Evolutionary conservation across 768 basidiomycete genomes (phyloP).

Genomic region (Hericium erinaceus): DNA sequence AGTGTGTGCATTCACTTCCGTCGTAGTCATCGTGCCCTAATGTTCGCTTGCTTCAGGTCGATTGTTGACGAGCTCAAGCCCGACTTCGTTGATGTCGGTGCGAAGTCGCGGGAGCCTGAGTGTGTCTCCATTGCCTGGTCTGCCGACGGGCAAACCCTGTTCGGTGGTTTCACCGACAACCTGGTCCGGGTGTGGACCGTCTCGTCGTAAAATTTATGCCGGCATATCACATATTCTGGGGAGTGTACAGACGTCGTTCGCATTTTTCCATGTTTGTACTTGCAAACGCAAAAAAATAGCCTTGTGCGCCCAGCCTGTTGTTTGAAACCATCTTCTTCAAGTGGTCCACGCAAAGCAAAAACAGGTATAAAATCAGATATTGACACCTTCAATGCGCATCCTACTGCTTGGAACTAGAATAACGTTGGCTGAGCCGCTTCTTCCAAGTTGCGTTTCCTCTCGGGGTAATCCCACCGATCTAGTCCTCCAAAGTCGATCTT

Average conservation of each 20-base stretch:
- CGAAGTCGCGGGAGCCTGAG: constrained; percentile 73
- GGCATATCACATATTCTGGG: constrained; percentile 4
- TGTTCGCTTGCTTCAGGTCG: constrained; percentile 40
- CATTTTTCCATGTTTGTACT: constrained; percentile 14
- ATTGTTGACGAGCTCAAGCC: constrained; percentile 99
- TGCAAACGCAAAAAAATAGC: constrained; percentile 15
- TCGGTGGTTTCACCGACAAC: constrained; percentile 95
- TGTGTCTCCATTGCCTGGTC: constrained; percentile 98
- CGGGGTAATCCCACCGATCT: constrained; percentile 61
- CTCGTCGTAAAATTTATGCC: constrained; percentile 30
- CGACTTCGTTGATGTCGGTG: constrained; percentile 71
- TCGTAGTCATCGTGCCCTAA: not conserved
- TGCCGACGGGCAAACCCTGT: constrained; percentile 93
- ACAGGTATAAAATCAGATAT: no score
- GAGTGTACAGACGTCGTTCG: constrained; percentile 1
- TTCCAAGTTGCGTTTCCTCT: constrained; percentile 55
- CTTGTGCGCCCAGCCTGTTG: constrained; percentile 4
- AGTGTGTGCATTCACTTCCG: constrained; percentile 45
- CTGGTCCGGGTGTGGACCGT: constrained; percentile 90
- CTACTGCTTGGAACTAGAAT: no score
- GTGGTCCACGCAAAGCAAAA: no score
- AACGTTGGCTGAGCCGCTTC: constrained; percentile 30
- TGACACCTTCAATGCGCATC: no score
- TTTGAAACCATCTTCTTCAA: no score
- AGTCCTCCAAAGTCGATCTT: constrained; percentile 69